phyloP scores from a whole-genome alignment of 257 asterid species.

The Ballota nigra region DNA sequence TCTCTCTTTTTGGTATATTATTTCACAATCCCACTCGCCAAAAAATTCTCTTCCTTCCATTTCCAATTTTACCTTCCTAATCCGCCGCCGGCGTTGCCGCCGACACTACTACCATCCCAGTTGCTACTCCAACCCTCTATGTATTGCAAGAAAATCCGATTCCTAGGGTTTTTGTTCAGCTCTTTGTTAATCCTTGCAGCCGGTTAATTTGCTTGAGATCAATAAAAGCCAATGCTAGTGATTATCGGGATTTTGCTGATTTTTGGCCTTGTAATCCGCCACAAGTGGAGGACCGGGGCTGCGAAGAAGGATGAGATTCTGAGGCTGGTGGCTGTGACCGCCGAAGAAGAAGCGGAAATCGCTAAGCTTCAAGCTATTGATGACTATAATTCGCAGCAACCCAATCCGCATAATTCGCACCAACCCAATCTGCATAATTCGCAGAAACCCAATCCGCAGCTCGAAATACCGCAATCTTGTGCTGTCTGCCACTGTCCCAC shows the following conservation, averaged over 20 bases:
- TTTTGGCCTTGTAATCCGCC: constrained; percentile 43
- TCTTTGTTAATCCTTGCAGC: constrained; percentile 43
- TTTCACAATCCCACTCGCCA: constrained; percentile 30
- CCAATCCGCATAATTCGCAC: no score
- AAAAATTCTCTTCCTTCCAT: constrained; percentile 21
- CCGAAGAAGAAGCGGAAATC: constrained; percentile 40
- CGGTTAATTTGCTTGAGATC: constrained; percentile 33
- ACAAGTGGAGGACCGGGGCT: constrained; percentile 52
- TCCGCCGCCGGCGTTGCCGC: constrained; percentile 21
- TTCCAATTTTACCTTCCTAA: constrained; percentile 34
- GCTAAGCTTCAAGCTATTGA: constrained; percentile 38
- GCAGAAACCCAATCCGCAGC: no score
- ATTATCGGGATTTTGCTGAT: constrained; percentile 42
- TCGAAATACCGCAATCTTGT: constrained; percentile 35
- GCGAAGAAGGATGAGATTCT: constrained; percentile 53
- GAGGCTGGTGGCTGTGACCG: constrained; percentile 44
- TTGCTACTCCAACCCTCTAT: constrained; percentile 34
- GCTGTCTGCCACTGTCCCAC: constrained; percentile 52
- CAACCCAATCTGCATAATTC: no score
- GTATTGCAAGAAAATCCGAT: constrained; percentile 38
- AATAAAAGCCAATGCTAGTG: constrained; percentile 36
- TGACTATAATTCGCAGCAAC: constrained; percentile 27
- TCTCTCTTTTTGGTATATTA: constrained; percentile 25
- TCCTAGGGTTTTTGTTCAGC: constrained; percentile 43
- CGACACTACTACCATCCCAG: constrained; percentile 1